These are phyloP conservation scores for Aspergillus piperis DNA, from an alignment of 2,329 filamentous ascomycete genomes.

Conservation along the genomic window DNA sequence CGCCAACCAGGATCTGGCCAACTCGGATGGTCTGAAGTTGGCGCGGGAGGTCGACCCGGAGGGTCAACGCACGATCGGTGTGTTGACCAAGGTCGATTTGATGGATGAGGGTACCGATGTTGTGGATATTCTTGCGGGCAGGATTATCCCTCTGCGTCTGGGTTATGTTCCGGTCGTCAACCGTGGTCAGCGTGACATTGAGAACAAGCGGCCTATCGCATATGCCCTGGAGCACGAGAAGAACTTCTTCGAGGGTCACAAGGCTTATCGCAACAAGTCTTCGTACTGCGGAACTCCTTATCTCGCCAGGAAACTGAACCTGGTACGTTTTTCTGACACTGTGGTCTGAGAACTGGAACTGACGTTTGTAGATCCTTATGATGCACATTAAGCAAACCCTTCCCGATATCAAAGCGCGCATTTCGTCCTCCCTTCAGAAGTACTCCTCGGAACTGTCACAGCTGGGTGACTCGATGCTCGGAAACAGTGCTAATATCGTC, in stretches of 20 bases:
- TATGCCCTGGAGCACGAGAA: conserved; percentile 90
- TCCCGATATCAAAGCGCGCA: conserved; percentile 96
- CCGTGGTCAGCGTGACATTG: conserved; percentile 95
- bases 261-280: conserved; percentile 97
- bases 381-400: conserved; percentile 99
- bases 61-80: conserved; percentile 96
- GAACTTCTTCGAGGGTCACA: conserved; percentile 97
- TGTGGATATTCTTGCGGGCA: conserved; percentile 94
- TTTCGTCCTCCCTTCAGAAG: conserved; percentile 89
- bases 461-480: conserved; percentile 90
- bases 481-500: conserved; percentile 94
- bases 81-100: conserved; percentile 96
- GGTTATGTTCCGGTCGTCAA: conserved; percentile 98
- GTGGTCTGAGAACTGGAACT: background rate
- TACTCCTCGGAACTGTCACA: conserved; percentile 79
- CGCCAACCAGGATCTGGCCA: conserved; percentile 96
- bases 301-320: conserved; percentile 90
- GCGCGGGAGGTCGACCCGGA: conserved; percentile 96
- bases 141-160: conserved; percentile 90
- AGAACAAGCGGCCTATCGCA: conserved; percentile 94
- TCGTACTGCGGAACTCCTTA: conserved; percentile 98
- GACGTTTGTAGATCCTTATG: conserved; percentile 75
- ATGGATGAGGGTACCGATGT: conserved; percentile 99
- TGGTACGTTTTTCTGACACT: conserved; percentile 49
- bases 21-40: conserved; percentile 95